Percentiles rank a stretch among this genome's conserved stretches.
phyloP scores from a whole-genome alignment of 1,139 yeast species.

The Yamadazyma aaseri region DNA sequence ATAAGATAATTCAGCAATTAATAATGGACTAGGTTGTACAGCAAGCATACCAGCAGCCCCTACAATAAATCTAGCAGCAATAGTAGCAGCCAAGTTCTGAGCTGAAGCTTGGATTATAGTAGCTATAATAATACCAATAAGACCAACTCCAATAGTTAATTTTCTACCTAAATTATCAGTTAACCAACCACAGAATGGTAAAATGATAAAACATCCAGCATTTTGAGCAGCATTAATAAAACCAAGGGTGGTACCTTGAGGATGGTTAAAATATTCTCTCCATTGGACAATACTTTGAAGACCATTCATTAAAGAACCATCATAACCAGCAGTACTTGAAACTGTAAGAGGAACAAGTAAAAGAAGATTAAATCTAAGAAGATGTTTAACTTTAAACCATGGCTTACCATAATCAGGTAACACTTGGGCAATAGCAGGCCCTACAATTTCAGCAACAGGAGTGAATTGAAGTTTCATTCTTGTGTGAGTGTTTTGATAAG shows the following conservation, averaged over 20 bases:
- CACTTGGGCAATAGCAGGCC: slow-evolving; percentile 18
- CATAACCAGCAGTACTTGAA: slow-evolving; percentile 21
- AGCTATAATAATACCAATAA: slow-evolving; percentile 8
- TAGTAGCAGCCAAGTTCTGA: slow-evolving; percentile 33
- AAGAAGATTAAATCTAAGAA: slow-evolving; percentile 13
- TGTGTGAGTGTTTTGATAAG: no score
- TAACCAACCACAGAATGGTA: slow-evolving; percentile 19
- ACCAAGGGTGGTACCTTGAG: slow-evolving; percentile 22
- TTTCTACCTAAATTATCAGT: slow-evolving; percentile 10
- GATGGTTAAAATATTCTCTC: slow-evolving; percentile 14
- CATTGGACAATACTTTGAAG: slow-evolving; percentile 18
- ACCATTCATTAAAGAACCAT: slow-evolving; percentile 21
- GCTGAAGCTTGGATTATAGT: slow-evolving; percentile 10
- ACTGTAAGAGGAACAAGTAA: slow-evolving; percentile 14
- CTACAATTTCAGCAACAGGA: slow-evolving; percentile 15
- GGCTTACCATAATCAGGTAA: slow-evolving; percentile 15
- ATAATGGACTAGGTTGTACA: slow-evolving; percentile 60
- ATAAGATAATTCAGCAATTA: slow-evolving; percentile 60
- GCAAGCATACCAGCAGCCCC: slow-evolving; percentile 63
- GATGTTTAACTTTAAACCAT: slow-evolving; percentile 14
- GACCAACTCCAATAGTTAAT: slow-evolving; percentile 7
- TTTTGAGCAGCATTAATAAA: slow-evolving; percentile 21
- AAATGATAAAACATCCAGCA: slow-evolving; percentile 7
- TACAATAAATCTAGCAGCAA: slow-evolving; percentile 54
- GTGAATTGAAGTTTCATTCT: slow-evolving; percentile 12